phyloP scores from a whole-genome alignment of 2,329 filamentous ascomycete genomes.

The Parafenestella ontariensis region DNA sequence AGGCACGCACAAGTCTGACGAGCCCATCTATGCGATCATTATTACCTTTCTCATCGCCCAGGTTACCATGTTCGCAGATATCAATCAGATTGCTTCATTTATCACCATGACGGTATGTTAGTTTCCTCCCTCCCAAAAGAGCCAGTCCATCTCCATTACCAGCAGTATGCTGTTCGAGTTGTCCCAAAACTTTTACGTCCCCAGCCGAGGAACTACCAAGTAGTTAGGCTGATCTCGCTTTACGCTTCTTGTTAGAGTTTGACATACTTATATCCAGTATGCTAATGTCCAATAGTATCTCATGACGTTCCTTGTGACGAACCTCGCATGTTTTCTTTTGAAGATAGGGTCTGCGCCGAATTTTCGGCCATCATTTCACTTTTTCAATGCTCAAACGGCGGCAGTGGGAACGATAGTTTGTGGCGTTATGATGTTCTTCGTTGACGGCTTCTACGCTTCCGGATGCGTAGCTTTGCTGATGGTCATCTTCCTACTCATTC shows the following conservation, averaged over 20 bases:
- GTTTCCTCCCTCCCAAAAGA: background rate
- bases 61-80: slow-evolving; percentile 78
- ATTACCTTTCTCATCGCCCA: slow-evolving; percentile 79
- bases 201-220: background rate
- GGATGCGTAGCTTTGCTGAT: slow-evolving; percentile 76
- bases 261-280: background rate
- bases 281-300: slow-evolving; percentile 61
- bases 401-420: slow-evolving; percentile 76
- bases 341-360: slow-evolving; percentile 89
- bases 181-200: background rate
- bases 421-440: slow-evolving; percentile 86
- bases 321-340: slow-evolving; percentile 83
- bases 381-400: slow-evolving; percentile 87
- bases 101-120: slow-evolving; percentile 76
- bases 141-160: background rate
- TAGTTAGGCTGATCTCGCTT: background rate
- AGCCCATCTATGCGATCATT: slow-evolving; percentile 78
- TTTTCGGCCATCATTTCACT: slow-evolving; percentile 86
- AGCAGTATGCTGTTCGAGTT: background rate
- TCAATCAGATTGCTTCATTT: slow-evolving; percentile 88
- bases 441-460: slow-evolving; percentile 80
- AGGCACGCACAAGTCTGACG: slow-evolving; percentile 74
- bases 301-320: slow-evolving; percentile 91
- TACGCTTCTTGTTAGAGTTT: background rate
- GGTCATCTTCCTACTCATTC: slow-evolving; percentile 81